Evolutionary conservation across 176 grass and related monocot species (phyloP).

Genomic region (Rhynchospora pubera): DNA sequence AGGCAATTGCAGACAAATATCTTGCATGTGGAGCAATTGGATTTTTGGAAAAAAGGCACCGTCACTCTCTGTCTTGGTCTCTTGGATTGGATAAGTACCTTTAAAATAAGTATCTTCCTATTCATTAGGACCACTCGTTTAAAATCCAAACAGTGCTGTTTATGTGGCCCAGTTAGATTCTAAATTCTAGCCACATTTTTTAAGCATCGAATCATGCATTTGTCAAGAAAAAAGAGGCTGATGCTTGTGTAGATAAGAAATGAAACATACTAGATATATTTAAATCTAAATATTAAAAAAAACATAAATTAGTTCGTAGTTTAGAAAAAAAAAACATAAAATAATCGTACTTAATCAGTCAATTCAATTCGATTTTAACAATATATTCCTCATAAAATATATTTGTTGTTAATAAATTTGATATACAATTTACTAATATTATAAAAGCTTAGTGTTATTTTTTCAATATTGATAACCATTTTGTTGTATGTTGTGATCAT

Average conservation of each 20-base stretch:
- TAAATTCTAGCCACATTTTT: not conserved
- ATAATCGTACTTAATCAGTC: too few relatives aligned
- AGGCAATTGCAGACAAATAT: not conserved
- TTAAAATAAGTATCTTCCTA: too few relatives aligned
- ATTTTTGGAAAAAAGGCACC: not conserved
- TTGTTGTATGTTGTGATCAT: too few relatives aligned
- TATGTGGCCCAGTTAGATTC: not conserved
- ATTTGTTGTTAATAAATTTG: too few relatives aligned
- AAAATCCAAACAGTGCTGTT: not conserved
- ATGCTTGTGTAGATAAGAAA: not conserved
- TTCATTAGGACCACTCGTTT: not conserved
- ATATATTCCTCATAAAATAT: too few relatives aligned
- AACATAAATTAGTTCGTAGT: not conserved
- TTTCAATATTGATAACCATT: too few relatives aligned
- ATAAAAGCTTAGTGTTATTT: too few relatives aligned
- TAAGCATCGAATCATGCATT: not conserved
- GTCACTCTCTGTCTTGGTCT: not conserved
- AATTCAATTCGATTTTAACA: too few relatives aligned
- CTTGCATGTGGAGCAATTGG: not conserved
- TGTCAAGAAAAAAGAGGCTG: not conserved
- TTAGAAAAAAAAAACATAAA: not conserved
- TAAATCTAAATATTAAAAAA: not conserved
- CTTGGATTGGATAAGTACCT: not conserved
- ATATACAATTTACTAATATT: too few relatives aligned
- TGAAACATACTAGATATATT: not conserved